These are phyloP conservation scores for Pythium monospermum DNA, from an alignment of 352 stramenopile species.

Conservation along the genomic window DNA sequence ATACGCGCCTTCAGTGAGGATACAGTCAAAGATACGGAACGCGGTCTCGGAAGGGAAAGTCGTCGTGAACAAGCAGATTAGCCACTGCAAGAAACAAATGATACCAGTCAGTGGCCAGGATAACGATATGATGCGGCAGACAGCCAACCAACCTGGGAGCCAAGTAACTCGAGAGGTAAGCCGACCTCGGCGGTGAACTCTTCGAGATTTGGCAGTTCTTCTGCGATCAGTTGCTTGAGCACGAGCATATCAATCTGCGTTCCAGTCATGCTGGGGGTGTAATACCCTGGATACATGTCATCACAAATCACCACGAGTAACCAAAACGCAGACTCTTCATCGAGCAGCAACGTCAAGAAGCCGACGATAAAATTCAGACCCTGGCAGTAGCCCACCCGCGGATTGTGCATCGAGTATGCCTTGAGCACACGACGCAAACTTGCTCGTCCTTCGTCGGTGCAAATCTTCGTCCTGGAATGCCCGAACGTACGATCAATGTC, in stretches of 20 bases:
- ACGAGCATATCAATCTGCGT: conserved; percentile 89
- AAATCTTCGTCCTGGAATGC: conserved; percentile 60
- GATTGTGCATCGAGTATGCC: conserved; percentile 78
- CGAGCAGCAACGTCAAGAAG: conserved; percentile 70
- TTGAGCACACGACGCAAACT: conserved; percentile 66
- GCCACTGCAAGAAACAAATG: conserved; percentile 46
- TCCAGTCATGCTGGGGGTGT: conserved; percentile 85
- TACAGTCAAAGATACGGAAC: conserved; percentile 85
- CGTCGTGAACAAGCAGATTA: conserved; percentile 89
- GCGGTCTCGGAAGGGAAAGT: conserved; percentile 85
- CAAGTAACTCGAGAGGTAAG: conserved; percentile 81
- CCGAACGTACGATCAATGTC: conserved; percentile 86
- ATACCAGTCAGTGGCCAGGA: background rate
- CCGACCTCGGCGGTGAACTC: conserved; percentile 72
- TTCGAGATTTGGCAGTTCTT: conserved; percentile 70
- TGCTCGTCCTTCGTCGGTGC: conserved; percentile 41
- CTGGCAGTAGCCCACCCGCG: conserved; percentile 83
- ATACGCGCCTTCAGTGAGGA: conserved; percentile 76
- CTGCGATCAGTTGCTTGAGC: conserved; percentile 78
- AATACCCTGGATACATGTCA: conserved; percentile 87
- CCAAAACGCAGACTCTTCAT: conserved; percentile 89
- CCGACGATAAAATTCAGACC: conserved; percentile 88
- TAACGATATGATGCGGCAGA: background rate
- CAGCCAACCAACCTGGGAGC: conserved; percentile 44
- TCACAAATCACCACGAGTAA: conserved; percentile 84